These are phyloP conservation scores for Laetiporus sulphureus DNA, from an alignment of 1,284 basidiomycete genomes.

Conservation along the genomic window DNA sequence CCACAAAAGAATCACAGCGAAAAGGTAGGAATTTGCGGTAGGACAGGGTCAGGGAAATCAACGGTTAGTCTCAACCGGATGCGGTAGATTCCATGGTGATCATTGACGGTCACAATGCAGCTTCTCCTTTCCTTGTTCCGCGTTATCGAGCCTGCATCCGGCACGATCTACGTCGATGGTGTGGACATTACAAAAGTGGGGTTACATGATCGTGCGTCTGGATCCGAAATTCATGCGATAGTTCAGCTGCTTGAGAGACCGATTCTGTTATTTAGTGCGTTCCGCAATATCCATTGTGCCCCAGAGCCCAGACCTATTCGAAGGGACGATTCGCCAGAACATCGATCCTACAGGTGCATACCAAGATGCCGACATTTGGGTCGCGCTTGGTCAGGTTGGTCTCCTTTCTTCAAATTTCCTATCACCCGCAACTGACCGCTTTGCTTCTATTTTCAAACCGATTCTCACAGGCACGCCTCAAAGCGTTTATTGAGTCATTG, in stretches of 20 bases:
- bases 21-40: constrained; percentile 81
- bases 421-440: neutral
- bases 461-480: constrained; percentile 46
- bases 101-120: constrained; percentile 24
- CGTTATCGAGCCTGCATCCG: constrained; percentile 78
- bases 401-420: constrained; percentile 7
- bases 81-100: neutral
- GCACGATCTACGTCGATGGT: constrained; percentile 79
- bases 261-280: constrained; percentile 50
- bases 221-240: constrained; percentile 13
- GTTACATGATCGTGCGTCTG: constrained; percentile 57
- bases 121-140: constrained; percentile 66
- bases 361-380: constrained; percentile 79
- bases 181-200: constrained; percentile 83
- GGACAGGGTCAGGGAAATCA: constrained; percentile 93
- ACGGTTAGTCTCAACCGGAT: constrained; percentile 47
- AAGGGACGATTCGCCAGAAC: constrained; percentile 82
- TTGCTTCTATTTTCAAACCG: too few species aligned
- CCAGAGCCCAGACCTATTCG: constrained; percentile 77
- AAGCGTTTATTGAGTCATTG: constrained; percentile 66
- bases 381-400: constrained; percentile 66
- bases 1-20: constrained; percentile 75
- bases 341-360: constrained; percentile 73
- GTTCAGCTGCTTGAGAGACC: neutral
- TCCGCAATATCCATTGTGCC: constrained; percentile 86